Conservation (phyloP, 2,329 filamentous ascomycete genomes). For the Amylocarpus encephaloides region DNA sequence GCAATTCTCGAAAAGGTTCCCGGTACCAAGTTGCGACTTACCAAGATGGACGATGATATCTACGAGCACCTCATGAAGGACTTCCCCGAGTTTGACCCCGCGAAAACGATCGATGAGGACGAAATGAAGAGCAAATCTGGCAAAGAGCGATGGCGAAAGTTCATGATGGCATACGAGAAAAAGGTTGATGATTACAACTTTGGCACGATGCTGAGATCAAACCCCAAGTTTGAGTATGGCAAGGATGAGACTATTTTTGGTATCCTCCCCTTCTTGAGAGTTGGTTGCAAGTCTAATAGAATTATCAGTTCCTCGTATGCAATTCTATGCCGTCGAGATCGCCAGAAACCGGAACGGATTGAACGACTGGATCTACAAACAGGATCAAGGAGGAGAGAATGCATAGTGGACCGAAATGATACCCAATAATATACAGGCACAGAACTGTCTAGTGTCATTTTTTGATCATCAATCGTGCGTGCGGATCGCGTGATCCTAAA, state of each 20-base stretch:
- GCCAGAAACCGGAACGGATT: slow-evolving; percentile 75
- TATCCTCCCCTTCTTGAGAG: slow-evolving; percentile 36
- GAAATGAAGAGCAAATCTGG: slow-evolving; percentile 96
- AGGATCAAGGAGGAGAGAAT: slow-evolving; percentile 54
- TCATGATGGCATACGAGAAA: slow-evolving; percentile 91
- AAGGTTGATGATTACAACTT: slow-evolving; percentile 98
- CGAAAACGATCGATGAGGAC: slow-evolving; percentile 76
- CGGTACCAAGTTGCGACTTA: slow-evolving; percentile 83
- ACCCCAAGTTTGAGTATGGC: slow-evolving; percentile 76
- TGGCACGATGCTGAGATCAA: slow-evolving; percentile 82
- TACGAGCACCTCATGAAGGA: slow-evolving; percentile 78
- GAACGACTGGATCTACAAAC: slow-evolving; percentile 96
- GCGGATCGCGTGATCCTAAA: too few relatives aligned
- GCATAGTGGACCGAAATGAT: not conserved
- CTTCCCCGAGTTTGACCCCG: slow-evolving; percentile 89
- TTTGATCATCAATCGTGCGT: too few relatives aligned
- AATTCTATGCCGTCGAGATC: slow-evolving; percentile 76
- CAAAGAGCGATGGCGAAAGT: slow-evolving; percentile 92
- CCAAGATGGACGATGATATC: slow-evolving; percentile 93
- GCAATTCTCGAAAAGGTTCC: slow-evolving; percentile 83
- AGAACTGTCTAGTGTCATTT: too few relatives aligned
- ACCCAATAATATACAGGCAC: not conserved
- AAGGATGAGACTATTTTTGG: slow-evolving; percentile 89
- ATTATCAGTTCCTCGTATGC: slow-evolving; percentile 55
- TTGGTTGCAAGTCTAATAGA: slow-evolving; percentile 8